These are phyloP conservation scores for Botrytis squamosa DNA, from an alignment of 2,329 filamentous ascomycete species.

Conservation along the genomic window DNA sequence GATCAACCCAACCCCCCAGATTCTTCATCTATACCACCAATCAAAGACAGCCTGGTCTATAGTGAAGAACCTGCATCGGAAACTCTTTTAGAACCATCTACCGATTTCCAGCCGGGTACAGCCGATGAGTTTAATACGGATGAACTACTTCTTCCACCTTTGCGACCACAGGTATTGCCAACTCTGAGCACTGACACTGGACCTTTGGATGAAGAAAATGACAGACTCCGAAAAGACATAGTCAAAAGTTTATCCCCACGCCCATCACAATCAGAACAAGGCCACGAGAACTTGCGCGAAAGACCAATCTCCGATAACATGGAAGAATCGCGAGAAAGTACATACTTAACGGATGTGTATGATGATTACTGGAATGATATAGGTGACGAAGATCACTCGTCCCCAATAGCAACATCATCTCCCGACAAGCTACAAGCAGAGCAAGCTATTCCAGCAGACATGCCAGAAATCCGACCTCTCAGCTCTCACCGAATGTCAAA, in stretches of 20 bases:
- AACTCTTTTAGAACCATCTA: too few species aligned
- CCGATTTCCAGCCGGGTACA: neutral
- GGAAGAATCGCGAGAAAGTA: conserved; percentile 51
- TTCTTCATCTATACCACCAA: conserved; percentile 47
- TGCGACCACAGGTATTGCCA: conserved; percentile 26
- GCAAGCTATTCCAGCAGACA: conserved; percentile 33
- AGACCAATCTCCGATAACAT: neutral
- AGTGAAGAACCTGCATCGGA: neutral
- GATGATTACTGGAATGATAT: conserved; percentile 63
- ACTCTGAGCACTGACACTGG: conserved; percentile 29
- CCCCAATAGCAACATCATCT: conserved; percentile 11
- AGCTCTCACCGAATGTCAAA: conserved; percentile 29
- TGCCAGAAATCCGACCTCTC: conserved; percentile 29
- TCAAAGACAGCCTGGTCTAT: conserved; percentile 42
- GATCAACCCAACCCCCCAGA: conserved; percentile 38
- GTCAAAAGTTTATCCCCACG: conserved; percentile 64
- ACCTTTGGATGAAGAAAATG: conserved; percentile 58
- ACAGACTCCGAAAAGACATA: conserved; percentile 71
- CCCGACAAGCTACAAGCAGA: neutral
- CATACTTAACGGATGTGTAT: conserved; percentile 64
- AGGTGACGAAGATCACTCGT: conserved; percentile 40
- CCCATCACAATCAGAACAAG: conserved; percentile 34
- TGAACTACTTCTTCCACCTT: conserved; percentile 7
- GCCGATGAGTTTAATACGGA: neutral
- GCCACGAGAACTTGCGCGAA: conserved; percentile 21